These are phyloP conservation scores for Metschnikowia lachancei DNA, from an alignment of 805 yeast species.

Conservation along the genomic window DNA sequence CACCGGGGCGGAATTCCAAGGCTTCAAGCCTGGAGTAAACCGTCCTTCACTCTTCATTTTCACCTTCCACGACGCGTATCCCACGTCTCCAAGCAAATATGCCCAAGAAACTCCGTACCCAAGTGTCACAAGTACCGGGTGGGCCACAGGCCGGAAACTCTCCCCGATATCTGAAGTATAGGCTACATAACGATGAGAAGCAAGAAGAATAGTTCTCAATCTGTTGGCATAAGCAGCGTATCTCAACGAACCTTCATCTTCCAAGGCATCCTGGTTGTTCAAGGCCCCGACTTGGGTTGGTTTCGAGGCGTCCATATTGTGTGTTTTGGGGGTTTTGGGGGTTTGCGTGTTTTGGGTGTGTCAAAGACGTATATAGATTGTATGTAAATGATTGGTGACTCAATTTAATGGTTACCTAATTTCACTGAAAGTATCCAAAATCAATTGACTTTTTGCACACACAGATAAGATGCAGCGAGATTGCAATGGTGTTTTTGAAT, in stretches of 20 bases:
- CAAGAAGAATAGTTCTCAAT: slow-evolving; percentile 62
- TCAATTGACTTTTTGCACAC: too few relatives aligned
- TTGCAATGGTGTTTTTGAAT: too few relatives aligned
- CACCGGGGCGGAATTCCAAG: slow-evolving; percentile 56
- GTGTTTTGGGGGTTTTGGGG: not conserved
- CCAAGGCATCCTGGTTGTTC: slow-evolving; percentile 15
- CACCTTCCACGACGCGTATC: slow-evolving; percentile 70
- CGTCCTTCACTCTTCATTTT: slow-evolving; percentile 64
- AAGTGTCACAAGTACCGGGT: slow-evolving; percentile 57
- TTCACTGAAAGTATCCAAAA: too few relatives aligned
- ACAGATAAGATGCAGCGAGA: too few relatives aligned
- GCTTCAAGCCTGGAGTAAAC: slow-evolving; percentile 56
- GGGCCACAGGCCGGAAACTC: slow-evolving; percentile 79
- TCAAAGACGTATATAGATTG: too few relatives aligned
- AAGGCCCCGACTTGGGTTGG: slow-evolving; percentile 5
- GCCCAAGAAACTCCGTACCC: slow-evolving; percentile 78
- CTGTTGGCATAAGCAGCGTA: slow-evolving; percentile 83
- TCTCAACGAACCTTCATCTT: slow-evolving; percentile 43
- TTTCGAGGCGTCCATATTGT: slow-evolving; percentile 3
- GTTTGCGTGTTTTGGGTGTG: too few relatives aligned
- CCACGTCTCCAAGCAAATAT: slow-evolving; percentile 72
- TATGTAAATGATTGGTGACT: too few relatives aligned
- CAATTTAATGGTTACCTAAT: too few relatives aligned
- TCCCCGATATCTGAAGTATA: slow-evolving; percentile 87
- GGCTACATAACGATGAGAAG: slow-evolving; percentile 80